A percentile compares a stretch with the other conserved stretches of the same genome.
These are phyloP conservation scores for Acanthamoeba sp. DNA, from an alignment of 208 protist species.

Conservation along the genomic window DNA sequence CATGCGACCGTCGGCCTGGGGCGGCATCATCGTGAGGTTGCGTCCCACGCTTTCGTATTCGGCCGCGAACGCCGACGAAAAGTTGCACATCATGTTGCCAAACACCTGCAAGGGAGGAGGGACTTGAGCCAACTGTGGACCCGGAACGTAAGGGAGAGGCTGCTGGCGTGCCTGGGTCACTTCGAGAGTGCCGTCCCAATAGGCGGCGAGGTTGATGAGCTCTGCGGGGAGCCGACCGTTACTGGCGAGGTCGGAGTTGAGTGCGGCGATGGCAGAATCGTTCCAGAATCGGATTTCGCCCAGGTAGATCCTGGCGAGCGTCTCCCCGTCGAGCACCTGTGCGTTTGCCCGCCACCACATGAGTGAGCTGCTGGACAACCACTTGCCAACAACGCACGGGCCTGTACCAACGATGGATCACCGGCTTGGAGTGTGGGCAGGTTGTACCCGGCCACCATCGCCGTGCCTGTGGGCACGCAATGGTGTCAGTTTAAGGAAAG, in stretches of 20 bases:
- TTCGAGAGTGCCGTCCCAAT: neutral
- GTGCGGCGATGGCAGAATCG: neutral
- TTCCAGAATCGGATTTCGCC: conserved; percentile 2
- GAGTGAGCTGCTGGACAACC: neutral
- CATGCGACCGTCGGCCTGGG: neutral
- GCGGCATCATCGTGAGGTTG: neutral
- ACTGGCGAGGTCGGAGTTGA: neutral
- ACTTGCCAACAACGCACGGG: neutral
- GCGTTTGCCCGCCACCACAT: neutral
- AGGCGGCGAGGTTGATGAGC: neutral
- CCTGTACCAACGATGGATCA: neutral
- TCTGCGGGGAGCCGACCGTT: neutral
- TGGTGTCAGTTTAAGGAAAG: neutral
- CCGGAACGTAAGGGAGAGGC: no score
- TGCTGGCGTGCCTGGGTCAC: neutral
- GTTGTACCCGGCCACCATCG: conserved; percentile 47
- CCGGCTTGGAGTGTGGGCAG: neutral
- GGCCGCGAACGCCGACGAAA: neutral
- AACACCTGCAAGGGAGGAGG: no score
- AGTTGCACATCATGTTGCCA: conserved; percentile 44
- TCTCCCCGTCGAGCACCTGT: conserved; percentile 45
- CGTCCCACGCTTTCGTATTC: neutral
- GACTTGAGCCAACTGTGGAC: no score
- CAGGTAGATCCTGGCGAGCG: conserved; percentile 8
- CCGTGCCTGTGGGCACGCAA: neutral